Evolutionary conservation across 2,329 filamentous ascomycete species (phyloP).

Genomic region (Nemania sp.): DNA sequence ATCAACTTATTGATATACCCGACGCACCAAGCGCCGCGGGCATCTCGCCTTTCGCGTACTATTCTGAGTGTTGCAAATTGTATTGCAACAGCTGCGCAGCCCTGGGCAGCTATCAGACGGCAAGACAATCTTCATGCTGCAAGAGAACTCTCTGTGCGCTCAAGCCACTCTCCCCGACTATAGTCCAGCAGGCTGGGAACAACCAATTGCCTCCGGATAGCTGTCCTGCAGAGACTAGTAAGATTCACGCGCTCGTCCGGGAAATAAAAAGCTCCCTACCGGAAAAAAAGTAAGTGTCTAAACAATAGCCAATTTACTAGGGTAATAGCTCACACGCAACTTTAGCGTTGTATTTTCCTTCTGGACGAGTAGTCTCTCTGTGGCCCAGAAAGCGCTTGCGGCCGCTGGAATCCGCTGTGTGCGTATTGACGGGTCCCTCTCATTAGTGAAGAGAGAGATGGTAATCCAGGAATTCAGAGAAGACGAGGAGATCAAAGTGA

Average conservation of each 20-base stretch:
- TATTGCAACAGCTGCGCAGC: slow-evolving; percentile 4
- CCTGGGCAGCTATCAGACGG: neutral
- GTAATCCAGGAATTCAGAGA: slow-evolving; percentile 8
- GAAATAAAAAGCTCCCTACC: slow-evolving; percentile 1
- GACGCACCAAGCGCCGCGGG: neutral
- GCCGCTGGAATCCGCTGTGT: slow-evolving; percentile 5
- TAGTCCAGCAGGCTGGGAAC: slow-evolving; percentile 3
- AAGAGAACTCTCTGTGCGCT: slow-evolving; percentile 6
- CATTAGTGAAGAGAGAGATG: neutral
- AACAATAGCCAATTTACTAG: neutral
- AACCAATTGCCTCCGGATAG: slow-evolving; percentile 6
- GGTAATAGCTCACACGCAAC: slow-evolving; percentile 10
- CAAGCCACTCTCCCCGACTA: slow-evolving; percentile 1
- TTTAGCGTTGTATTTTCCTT: slow-evolving; percentile 18
- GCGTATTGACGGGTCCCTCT: slow-evolving; percentile 15
- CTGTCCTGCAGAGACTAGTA: slow-evolving; percentile 13
- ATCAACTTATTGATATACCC: slow-evolving; percentile 13
- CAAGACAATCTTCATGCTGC: neutral
- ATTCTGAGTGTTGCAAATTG: slow-evolving; percentile 16
- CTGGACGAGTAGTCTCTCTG: slow-evolving; percentile 11
- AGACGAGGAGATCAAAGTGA: slow-evolving; percentile 20
- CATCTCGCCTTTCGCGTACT: slow-evolving; percentile 15
- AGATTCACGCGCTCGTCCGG: slow-evolving; percentile 10
- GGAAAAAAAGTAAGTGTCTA: slow-evolving; percentile 16
- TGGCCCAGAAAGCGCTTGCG: slow-evolving; percentile 11